Conservation (phyloP, 179 eudicot species). For the Drosera spatulata region DNA sequence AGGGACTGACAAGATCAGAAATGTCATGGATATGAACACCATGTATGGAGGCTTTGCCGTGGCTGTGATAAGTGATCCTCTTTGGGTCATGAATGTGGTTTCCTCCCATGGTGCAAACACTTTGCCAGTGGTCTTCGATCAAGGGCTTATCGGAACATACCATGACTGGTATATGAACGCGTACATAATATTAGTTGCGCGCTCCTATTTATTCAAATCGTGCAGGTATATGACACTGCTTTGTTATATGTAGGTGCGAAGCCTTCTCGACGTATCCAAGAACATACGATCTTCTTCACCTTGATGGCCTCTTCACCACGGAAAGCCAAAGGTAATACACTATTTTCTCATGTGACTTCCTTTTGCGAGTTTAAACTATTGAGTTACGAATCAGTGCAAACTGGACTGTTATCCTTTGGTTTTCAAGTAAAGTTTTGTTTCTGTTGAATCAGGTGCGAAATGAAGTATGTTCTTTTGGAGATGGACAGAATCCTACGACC, state of each 20-base stretch:
- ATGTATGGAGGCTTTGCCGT: slow-evolving; percentile 80
- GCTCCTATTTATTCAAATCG: no score
- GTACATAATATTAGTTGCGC: no score
- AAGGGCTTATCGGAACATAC: slow-evolving; percentile 81
- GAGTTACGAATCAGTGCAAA: no score
- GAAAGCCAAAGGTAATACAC: slow-evolving; percentile 72
- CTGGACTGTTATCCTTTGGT: no score
- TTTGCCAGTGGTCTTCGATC: slow-evolving; percentile 65
- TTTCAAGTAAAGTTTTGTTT: no score
- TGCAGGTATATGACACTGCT: neutral
- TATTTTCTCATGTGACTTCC: no score
- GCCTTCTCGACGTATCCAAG: slow-evolving; percentile 91
- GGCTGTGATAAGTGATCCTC: slow-evolving; percentile 46
- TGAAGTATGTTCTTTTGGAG: slow-evolving; percentile 68
- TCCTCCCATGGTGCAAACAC: slow-evolving; percentile 63
- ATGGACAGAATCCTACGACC: slow-evolving; percentile 88
- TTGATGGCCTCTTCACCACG: slow-evolving; percentile 66
- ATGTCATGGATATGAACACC: slow-evolving; percentile 90
- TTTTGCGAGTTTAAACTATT: no score
- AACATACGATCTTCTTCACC: slow-evolving; percentile 79
- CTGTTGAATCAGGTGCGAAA: slow-evolving; percentile 46
- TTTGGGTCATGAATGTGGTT: slow-evolving; percentile 93
- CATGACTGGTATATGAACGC: slow-evolving; percentile 58
- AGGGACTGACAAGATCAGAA: slow-evolving; percentile 67
- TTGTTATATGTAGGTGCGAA: slow-evolving; percentile 53